Evolutionary conservation across 371 early-diverging fungal species (phyloP).

Genomic region (Capniomyces stellatus): DNA sequence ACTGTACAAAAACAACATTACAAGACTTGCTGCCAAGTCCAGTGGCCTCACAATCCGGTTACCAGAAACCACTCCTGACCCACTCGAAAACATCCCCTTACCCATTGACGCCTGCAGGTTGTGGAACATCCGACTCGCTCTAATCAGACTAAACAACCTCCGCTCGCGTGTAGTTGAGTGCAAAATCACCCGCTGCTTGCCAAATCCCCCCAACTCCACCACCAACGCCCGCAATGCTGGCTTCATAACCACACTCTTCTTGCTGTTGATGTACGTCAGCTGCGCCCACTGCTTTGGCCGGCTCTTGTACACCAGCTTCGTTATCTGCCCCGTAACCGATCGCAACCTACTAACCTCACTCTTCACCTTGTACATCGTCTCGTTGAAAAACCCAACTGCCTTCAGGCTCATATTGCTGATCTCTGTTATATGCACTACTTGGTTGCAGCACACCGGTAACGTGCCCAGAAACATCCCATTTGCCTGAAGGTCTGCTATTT

Average conservation of each 20-base stretch:
- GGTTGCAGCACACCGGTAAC: not conserved
- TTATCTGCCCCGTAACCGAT: no score
- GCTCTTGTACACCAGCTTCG: no score
- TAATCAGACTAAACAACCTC: not conserved
- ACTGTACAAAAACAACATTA: not conserved
- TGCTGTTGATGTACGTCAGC: no score
- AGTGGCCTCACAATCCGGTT: not conserved
- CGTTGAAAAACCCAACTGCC: no score
- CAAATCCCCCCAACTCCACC: no score
- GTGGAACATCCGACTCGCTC: not conserved
- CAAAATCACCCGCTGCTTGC: no score
- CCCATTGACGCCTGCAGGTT: no score
- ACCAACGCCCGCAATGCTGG: no score
- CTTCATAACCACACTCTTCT: no score
- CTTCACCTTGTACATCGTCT: not conserved
- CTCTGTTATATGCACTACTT: not conserved
- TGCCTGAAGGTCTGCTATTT: conserved; percentile 29
- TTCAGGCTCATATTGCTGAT: not conserved
- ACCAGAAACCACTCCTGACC: not conserved
- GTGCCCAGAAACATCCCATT: not conserved
- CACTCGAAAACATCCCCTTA: not conserved
- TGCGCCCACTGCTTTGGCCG: no score
- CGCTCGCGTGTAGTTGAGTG: no score
- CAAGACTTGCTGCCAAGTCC: not conserved
- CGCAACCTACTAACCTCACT: not conserved